Evolutionary conservation across 805 yeast species (phyloP), one percentile per base, ranked within the genome.

Genomic region (Ogataea pignaliae): DNA sequence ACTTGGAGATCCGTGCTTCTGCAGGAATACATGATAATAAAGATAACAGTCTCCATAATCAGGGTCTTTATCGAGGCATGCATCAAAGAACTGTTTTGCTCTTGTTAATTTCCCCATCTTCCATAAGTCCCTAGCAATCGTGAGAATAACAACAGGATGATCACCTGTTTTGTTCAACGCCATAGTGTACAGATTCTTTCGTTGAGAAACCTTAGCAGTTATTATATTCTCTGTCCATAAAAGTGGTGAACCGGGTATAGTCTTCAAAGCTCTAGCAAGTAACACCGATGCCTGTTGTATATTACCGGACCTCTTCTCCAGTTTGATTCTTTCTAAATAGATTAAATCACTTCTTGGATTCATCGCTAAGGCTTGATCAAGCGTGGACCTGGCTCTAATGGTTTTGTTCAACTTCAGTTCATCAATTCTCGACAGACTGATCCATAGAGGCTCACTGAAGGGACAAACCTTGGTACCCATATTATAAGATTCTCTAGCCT

Each of bases 41-140:
- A 79, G 76, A 85, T 95, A 88, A 3, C 73, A 63, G 62, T 90
- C 97, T 3, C 96, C 97, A 56, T 70, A 76, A n/a, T 64, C 68
- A 1, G 68, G 60, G 44, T 81, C 79, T 2, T 71, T 68, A n/a
- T 65, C 68, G 18, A 49, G 36, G 10, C 83, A 58, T 0, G 93
- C 85, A 39, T 83, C 83, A 44, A 88, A 76, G 88, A 96, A 90
- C 12, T 81, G 72, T 43, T 70, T 67, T 0, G 95, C 87, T 50
- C 81, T 83, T 1, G 73, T 64, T 21, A 72, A 62, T 51, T 85
- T 85, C 0, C 85, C 83, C 21, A 78, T 84, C 1, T 66, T 55
- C 82, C 83, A 83, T 48, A 89, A 81, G 44, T 79, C 75, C 11
- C 71, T 65, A 0, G 93, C 97, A 29, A 88, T 81, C 0, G 78